Evolutionary conservation across 208 protist species (phyloP), one percentile per base, ranked within the genome.

Genomic region (Dictyostelium gargantuum): DNA sequence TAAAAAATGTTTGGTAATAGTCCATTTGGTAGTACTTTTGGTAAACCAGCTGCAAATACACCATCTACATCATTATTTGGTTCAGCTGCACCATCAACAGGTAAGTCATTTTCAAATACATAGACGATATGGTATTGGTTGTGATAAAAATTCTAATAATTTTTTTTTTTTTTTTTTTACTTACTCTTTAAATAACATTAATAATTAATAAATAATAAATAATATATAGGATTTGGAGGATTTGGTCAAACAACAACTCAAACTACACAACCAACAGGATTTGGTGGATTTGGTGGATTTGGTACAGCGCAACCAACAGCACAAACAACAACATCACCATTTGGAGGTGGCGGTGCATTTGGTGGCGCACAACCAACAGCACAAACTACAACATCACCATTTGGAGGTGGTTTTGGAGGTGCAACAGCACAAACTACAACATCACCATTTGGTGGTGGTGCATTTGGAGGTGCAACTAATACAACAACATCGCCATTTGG

Each of bases 331-430:
- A 19, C 79, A 84, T 63, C 63, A 63, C 56, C 80, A 56, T 85
- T 85, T 73, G 63, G 80, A 58, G 10, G 54, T 29, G n/a, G 58
- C n/a, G 58, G 58, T 17, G 26, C 26, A 46, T 29, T 29, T 38
- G 54, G 26, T 52, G 4, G 15, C 35, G 21, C 80, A 58, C 10
- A 2, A 32, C 11, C 40, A 32, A 46, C 48, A 26, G 13, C 44
- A 63, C 81, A 40, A 58, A 6, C 82, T 75, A 32, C 72, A 75
- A 11, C 85, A 74, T 56, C 74, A 32, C 32, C 85, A 38, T 91
- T 91, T 81, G 85, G 84, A 8, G 35, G 68, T 77, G 42, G 58
- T 32, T 73, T 73, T 50, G 80, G 58, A 73, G 4, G 10, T 17
- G 29, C 4, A 54, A 5, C 58, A 54, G 38, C 70, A 32, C 4